Evolutionary conservation across 2,329 filamentous ascomycete species (phyloP), one percentile per base, ranked within the genome.

Genomic region (Cordyceps fumosorosea): DNA sequence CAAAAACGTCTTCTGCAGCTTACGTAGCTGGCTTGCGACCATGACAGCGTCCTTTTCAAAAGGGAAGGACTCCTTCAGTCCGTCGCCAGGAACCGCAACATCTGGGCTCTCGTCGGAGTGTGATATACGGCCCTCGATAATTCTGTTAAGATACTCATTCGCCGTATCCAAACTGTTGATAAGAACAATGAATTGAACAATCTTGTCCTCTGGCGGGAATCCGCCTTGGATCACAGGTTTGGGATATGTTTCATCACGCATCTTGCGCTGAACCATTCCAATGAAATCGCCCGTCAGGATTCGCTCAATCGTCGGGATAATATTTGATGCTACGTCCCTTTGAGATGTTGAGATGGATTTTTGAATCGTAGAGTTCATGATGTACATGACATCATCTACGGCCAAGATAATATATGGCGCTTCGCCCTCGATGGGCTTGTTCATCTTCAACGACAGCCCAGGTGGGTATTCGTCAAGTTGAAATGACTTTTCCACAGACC

Each of bases 331-430:
- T 3, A 96, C 87, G 20, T 88, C 82, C 67, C 87, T 82, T 72
- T 97, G 93, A 2, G 90, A 91, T 0, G 96, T 98, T 0, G 90
- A 89, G 24, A 98, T 80, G 0, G 91, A 90, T 66, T 93, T 88
- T 66, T 96, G 89, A 8, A 98, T 81, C 40, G 98, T 89, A 56
- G 93, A 89, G 72, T 96, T 96, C 72, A 96, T 90, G 68, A 99
- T 97, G 76, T 98, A 99, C 93, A 99, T 98, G 70, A 98, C 92
- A 76, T 97, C 95, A 77, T 99, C 95, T 10, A 99, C 93, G 0
- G 93, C 93, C 2, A 93, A 92, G 50, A 95, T 93, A 69, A 99
- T 96, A 71, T 91, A 96, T 0, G 95, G 95, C 3, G 91, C 84
- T 68, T 92, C 91, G 63, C 87, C 84, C 58, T 89, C 85, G 50